A percentile compares a stretch with the other conserved stretches of the same genome.
Evolutionary conservation across 805 yeast species (phyloP).

Genomic region (Tetrapisispora namnaoensis): DNA sequence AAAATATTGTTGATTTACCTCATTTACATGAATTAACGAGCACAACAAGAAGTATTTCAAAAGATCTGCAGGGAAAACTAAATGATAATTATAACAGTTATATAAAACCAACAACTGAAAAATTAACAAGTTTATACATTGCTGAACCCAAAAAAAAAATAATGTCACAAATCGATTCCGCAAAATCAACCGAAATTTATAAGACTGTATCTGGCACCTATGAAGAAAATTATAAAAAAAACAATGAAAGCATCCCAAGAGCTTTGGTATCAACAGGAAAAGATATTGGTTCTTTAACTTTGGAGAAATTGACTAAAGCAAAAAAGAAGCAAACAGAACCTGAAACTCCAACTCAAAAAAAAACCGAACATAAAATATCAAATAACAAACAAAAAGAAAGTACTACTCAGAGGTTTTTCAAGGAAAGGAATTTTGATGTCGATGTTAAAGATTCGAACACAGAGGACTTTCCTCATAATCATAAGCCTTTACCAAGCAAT

Average conservation of each 20-base stretch:
- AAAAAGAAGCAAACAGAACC: background rate
- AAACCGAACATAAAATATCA: background rate
- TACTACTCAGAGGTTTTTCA: background rate
- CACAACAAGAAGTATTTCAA: constrained; percentile 21
- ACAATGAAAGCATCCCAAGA: constrained; percentile 23
- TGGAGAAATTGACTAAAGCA: constrained; percentile 14
- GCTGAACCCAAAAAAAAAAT: constrained; percentile 13
- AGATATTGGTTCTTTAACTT: constrained; percentile 22
- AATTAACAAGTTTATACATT: constrained; percentile 10
- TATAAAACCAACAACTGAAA: constrained; percentile 20
- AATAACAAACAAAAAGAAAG: background rate
- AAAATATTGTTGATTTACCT: constrained; percentile 7
- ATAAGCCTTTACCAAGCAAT: background rate
- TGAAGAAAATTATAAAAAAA: constrained; percentile 20
- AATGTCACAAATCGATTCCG: constrained; percentile 11
- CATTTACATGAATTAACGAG: constrained; percentile 23
- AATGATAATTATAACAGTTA: constrained; percentile 14
- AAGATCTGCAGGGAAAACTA: constrained; percentile 18
- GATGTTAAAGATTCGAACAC: background rate
- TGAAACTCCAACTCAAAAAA: background rate
- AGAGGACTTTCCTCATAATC: background rate
- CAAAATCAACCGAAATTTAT: constrained; percentile 13
- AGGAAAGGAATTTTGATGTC: background rate
- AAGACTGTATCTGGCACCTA: constrained; percentile 23
- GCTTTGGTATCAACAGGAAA: constrained; percentile 27